These are phyloP conservation scores for Striga asiatica DNA, from an alignment of 257 asterid species.

Conservation along the genomic window DNA sequence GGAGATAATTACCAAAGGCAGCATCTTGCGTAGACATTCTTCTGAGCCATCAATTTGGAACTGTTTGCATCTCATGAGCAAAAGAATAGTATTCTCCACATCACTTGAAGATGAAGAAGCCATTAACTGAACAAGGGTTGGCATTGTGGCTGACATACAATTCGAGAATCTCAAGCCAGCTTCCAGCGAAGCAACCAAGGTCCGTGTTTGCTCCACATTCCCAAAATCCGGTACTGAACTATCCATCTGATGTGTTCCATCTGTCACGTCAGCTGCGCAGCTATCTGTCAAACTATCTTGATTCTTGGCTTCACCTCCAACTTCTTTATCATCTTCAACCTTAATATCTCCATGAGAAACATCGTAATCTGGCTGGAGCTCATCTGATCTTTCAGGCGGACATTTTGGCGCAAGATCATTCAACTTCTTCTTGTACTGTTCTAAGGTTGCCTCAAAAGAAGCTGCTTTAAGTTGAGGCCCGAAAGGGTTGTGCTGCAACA, in stretches of 20 bases:
- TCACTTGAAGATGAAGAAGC: slow-evolving; percentile 96
- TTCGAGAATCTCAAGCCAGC: slow-evolving; percentile 87
- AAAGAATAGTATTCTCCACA: slow-evolving; percentile 81
- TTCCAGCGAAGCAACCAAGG: slow-evolving; percentile 93
- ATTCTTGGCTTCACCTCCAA: slow-evolving; percentile 26
- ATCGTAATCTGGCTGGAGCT: slow-evolving; percentile 33
- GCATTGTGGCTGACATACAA: slow-evolving; percentile 64
- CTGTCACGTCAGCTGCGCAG: slow-evolving; percentile 38
- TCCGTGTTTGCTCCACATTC: slow-evolving; percentile 83
- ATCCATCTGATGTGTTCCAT: slow-evolving; percentile 27
- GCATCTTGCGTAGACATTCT: slow-evolving; percentile 89
- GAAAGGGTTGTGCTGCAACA: slow-evolving; percentile 97
- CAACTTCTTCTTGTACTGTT: slow-evolving; percentile 81
- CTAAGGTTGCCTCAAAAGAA: slow-evolving; percentile 92
- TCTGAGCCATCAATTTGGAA: slow-evolving; percentile 91
- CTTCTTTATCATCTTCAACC: slow-evolving; percentile 42
- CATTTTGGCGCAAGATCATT: slow-evolving; percentile 52
- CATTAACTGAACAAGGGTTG: slow-evolving; percentile 88
- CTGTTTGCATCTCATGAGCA: slow-evolving; percentile 96
- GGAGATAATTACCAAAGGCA: slow-evolving; percentile 79
- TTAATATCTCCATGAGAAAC: slow-evolving; percentile 44
- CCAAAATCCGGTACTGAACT: slow-evolving; percentile 85
- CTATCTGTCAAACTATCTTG: slow-evolving; percentile 62
- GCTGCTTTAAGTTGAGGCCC: slow-evolving; percentile 86
- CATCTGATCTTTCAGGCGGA: slow-evolving; percentile 29